Evolutionary conservation across 2,329 filamentous ascomycete genomes (phyloP).

Genomic region (Mycogone perniciosa): DNA sequence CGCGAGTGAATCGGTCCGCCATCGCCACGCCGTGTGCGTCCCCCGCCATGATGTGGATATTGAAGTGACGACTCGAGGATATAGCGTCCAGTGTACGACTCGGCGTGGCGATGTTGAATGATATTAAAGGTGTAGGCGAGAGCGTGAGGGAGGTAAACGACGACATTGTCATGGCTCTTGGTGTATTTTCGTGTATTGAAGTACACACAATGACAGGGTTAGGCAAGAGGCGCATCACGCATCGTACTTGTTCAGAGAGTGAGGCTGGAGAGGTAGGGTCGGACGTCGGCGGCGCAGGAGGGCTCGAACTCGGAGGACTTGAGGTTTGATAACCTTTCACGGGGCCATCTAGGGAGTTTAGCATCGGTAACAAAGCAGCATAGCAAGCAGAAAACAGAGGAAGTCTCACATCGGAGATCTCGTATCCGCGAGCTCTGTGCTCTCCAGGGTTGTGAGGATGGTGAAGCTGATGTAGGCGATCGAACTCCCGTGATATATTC

Average conservation of each 20-base stretch:
- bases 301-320: background rate
- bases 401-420: background rate
- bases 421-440: background rate
- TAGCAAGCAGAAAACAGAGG: background rate
- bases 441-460: background rate
- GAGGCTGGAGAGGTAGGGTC: slow-evolving; percentile 26
- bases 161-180: slow-evolving; percentile 53
- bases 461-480: background rate
- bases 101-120: slow-evolving; percentile 52
- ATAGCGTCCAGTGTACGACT: slow-evolving; percentile 51
- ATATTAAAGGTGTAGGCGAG: slow-evolving; percentile 44
- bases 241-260: slow-evolving; percentile 43
- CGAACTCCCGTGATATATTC: slow-evolving; percentile 10
- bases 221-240: slow-evolving; percentile 47
- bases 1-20: slow-evolving; percentile 46
- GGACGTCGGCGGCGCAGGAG: slow-evolving; percentile 27
- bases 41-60: slow-evolving; percentile 48
- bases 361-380: background rate
- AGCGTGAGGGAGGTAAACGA: slow-evolving; percentile 52
- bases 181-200: slow-evolving; percentile 28
- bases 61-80: slow-evolving; percentile 38
- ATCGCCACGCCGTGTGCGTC: slow-evolving; percentile 41
- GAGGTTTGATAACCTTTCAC: background rate
- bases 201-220: slow-evolving; percentile 53
- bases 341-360: background rate